A percentile compares a stretch with the other conserved stretches of the same genome.
These are phyloP conservation scores for Phylloporus rhodoxanthus DNA, from an alignment of 768 basidiomycete species.

Conservation along the genomic window DNA sequence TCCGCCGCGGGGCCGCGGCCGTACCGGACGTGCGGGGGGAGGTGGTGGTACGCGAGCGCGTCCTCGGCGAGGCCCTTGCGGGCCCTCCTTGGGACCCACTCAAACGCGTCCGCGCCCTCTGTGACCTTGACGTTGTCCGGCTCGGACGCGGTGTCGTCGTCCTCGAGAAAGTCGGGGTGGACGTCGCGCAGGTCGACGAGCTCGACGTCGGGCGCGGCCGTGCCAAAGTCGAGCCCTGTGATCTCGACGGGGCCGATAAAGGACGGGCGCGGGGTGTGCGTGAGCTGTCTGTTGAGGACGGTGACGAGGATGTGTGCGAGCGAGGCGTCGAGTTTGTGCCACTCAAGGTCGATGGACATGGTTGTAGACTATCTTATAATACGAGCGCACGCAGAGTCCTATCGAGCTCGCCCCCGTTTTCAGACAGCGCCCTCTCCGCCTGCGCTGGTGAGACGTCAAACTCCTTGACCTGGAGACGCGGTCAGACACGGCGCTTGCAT, in stretches of 20 bases:
- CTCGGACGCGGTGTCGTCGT: conserved; percentile 38
- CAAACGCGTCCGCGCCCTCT: conserved; percentile 70
- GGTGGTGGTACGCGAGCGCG: conserved; percentile 57
- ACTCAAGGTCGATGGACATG: conserved; percentile 97
- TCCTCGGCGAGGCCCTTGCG: conserved; percentile 47
- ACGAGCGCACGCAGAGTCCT: conserved; percentile 20
- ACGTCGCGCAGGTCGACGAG: conserved; percentile 91
- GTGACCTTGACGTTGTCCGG: conserved; percentile 42
- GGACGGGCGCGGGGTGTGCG: conserved; percentile 69
- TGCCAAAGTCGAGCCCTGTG: conserved; percentile 83
- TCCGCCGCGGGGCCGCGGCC: conserved; percentile 52
- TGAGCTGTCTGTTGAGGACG: conserved; percentile 74
- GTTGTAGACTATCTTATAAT: conserved; percentile 2
- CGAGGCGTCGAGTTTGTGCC: conserved; percentile 72
- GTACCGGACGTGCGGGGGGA: conserved; percentile 70
- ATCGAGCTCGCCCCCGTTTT: conserved; percentile 27
- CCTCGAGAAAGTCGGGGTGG: conserved; percentile 89
- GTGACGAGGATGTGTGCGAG: conserved; percentile 65
- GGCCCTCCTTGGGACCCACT: conserved; percentile 72
- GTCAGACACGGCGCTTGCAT: conserved; percentile 3
- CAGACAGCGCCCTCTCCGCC: conserved; percentile 28
- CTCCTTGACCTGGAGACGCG: conserved; percentile 22
- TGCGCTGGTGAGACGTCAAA: conserved; percentile 25
- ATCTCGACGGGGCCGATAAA: conserved; percentile 93
- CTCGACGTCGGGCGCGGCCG: conserved; percentile 75